phyloP scores from a whole-genome alignment of 2,329 filamentous ascomycete species.

The Erysiphe pulchra region DNA sequence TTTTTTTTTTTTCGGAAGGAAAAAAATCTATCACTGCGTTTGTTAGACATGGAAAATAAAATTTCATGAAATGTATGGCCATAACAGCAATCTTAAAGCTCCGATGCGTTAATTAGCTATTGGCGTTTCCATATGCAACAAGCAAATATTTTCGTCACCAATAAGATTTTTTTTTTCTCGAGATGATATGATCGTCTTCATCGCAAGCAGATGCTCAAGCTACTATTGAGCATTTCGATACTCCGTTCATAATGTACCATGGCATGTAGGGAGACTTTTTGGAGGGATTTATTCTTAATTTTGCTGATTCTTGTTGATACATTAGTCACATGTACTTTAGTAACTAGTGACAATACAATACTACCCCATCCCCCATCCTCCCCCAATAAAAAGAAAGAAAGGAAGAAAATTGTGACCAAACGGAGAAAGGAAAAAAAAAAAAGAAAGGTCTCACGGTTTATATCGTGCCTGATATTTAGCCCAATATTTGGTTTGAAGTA shows the following conservation, averaged over 20 bases:
- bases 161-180: too few relatives aligned
- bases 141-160: too few relatives aligned
- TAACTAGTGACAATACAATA: too few relatives aligned
- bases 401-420: neutral
- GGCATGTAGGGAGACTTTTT: slow-evolving; percentile 4
- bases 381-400: neutral
- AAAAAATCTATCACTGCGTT: too few relatives aligned
- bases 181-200: slow-evolving; percentile 9
- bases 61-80: too few relatives aligned
- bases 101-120: too few relatives aligned
- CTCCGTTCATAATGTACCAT: slow-evolving; percentile 40
- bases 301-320: neutral
- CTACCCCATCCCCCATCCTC: too few relatives aligned
- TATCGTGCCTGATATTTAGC: slow-evolving; percentile 1
- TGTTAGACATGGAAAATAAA: too few relatives aligned
- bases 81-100: too few relatives aligned
- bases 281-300: neutral
- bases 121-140: too few relatives aligned
- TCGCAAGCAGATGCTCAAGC: slow-evolving; percentile 38
- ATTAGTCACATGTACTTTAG: neutral
- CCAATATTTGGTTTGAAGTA: slow-evolving; percentile 22
- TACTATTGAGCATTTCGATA: slow-evolving; percentile 47
- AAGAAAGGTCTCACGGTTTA: slow-evolving; percentile 1
- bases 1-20: too few relatives aligned
- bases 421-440: too few relatives aligned